Base-by-base conservation (phyloP, 371 early-diverging fungal genomes). In the Paraphysoderma sedebokerense region DNA sequence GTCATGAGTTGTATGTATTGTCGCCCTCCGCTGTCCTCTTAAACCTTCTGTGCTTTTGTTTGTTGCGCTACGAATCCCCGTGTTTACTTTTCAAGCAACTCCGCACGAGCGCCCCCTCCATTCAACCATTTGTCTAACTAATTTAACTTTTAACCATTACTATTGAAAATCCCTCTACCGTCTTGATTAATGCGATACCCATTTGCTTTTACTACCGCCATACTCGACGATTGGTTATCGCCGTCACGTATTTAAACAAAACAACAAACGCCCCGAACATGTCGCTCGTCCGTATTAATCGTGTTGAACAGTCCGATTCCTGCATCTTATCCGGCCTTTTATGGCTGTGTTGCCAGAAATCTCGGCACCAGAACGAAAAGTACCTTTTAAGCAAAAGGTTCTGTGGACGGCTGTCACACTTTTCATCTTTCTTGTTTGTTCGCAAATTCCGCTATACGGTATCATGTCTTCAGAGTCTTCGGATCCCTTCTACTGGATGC, bases 401-500 rank as follows among this genome's bases (percentile, higher is more conserved):
- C 74, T 99, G 57, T 99, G 98, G 96, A 99, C 99, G 27, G 87
- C 85, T 15, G 85, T 98, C 56, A 92, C 98, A 5, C 78, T 99
- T 45, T 83, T 99, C 60, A 89, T 95, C 52, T 99, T 92, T 72
- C 63, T 99, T 60, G 92, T 99, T 50, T 90, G 92, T 71, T 98
- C 99, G 23, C 99, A 99, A 70, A 88, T 99, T 45, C 99, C 99
- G 28, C 73, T 99, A 47, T 99, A 95, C 70, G 99, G 99, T 51
- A 98, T 99, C 65, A 87, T 96, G 82, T 92, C 92, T 36, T 86
- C 85, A 9, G 93, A 97, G 58, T 86, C 89, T 12, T 84, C 92
- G 31, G 96, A 96, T 70, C 99, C 99, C 31, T 76, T 99, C 53
- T 98, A 90, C 74, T 99, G 98, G 97, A 81, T 99, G 80, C 86